Evolutionary conservation across 768 basidiomycete genomes (phyloP), one percentile per base, ranked within the genome.

Genomic region (Leccinum olivaceopallidum): DNA sequence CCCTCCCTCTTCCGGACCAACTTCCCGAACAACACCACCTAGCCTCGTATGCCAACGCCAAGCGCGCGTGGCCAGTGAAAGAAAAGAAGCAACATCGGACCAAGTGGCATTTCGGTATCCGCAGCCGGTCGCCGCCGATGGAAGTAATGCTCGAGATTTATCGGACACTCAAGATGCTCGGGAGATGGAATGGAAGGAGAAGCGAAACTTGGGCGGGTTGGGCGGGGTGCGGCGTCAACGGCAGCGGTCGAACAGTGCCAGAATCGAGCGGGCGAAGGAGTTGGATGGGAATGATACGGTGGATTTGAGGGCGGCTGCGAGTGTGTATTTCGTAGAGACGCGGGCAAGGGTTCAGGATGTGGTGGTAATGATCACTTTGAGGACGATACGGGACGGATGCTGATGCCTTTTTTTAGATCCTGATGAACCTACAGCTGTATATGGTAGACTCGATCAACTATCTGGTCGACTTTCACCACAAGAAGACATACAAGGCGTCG

Each of bases 101-200:
- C 16, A 89, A 94, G 64, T 98, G 97, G 97, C 97, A 99, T 73
- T 99, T 98, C 69, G 97, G 97, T 8, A 98, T 99, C 44, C 84
- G 97, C 34, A 95, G 92, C 66, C 83, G 95, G 60, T 90, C 88
- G 60, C 93, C 95, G 34, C 97, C 95, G 22, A 96, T 98, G 92
- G 97, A 99, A 74, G 96, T 99, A 24, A 98, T 99, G 95, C 78
- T 97, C 26, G 96, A 98, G 81, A 97, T 99, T 55, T 98, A 99
- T 76, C 80, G 92, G 62, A 97, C 95, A 48, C 77, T 99, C 54
- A 89, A 90, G 76, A 80, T 87, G 61, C 80, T 98, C 20, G 92
- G 90, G 16, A 96, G 16, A 96, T 98, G 93, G 94, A 99, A 75
- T 99, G 97, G 97, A 92, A 92, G 73, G 87, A 90, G 78, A 97